Evolutionary conservation across 2,329 filamentous ascomycete species (phyloP).

Genomic region (Ilyonectria robusta): DNA sequence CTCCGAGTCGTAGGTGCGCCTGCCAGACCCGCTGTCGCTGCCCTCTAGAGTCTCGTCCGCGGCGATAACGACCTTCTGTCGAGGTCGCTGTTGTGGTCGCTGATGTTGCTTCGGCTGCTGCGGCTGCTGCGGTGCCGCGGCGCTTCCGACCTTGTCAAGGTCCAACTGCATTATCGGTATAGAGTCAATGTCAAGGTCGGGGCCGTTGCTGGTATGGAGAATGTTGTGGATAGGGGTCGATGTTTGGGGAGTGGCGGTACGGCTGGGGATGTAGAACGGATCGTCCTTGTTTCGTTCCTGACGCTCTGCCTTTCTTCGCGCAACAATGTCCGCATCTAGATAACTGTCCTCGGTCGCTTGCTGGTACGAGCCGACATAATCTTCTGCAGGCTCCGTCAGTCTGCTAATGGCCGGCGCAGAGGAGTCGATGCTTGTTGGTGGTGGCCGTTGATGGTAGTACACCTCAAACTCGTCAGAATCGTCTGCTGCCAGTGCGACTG

Average conservation of each 20-base stretch:
- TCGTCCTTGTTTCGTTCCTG: conserved; percentile 90
- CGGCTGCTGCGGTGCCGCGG: conserved; percentile 46
- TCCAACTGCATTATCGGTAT: conserved; percentile 97
- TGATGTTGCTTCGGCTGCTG: conserved; percentile 51
- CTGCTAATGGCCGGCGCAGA: conserved; percentile 67
- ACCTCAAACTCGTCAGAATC: conserved; percentile 77
- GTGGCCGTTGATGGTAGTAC: conserved; percentile 73
- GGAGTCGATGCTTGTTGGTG: conserved; percentile 66
- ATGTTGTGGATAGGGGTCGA: conserved; percentile 87
- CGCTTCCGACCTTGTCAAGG: conserved; percentile 68
- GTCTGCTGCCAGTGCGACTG: conserved; percentile 62
- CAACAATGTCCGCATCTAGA: conserved; percentile 80
- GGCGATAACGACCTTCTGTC: conserved; percentile 76
- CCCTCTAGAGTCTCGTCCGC: conserved; percentile 80
- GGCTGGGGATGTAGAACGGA: conserved; percentile 88
- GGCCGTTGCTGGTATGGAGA: conserved; percentile 78
- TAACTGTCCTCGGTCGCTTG: conserved; percentile 75
- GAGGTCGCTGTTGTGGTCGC: conserved; percentile 58
- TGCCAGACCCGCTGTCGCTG: conserved; percentile 59
- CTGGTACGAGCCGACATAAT: conserved; percentile 69
- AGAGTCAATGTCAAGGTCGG: conserved; percentile 89
- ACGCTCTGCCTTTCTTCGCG: conserved; percentile 81
- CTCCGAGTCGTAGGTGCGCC: conserved; percentile 68
- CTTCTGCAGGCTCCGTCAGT: conserved; percentile 66
- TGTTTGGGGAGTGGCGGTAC: conserved; percentile 67